Evolutionary conservation across 2,329 filamentous ascomycete genomes (phyloP), one percentile per base, ranked within the genome.

Genomic region (Scopulariopsis brevicaulis): DNA sequence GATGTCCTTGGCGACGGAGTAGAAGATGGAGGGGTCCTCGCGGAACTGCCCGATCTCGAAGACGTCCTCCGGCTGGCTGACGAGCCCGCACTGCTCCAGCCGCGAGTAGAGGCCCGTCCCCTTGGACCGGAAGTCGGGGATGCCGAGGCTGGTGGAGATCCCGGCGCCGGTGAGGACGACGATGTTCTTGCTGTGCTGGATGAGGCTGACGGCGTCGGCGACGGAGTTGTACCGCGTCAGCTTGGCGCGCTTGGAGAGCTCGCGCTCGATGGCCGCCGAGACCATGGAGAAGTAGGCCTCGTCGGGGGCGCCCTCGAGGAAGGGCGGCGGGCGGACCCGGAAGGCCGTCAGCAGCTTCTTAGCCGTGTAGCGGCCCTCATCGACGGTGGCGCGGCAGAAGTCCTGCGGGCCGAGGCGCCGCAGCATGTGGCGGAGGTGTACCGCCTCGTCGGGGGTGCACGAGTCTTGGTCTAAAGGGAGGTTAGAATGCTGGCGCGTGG

Each of bases 61-160:
- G 28, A 97, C 91, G 67, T 97, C 91, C 68, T 97, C 92, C 1
- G 93, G 93, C 65, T 96, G 92, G 62, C 77, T 83, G 20, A 50
- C 46, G 60, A 86, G 74, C 7, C 90, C 91, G 60, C 94, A 80
- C 65, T 90, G 83, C 64, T 83, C 85, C 56, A 97, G 78, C 68
- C 91, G 87, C 53, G 90, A 86, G 73, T 97, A 97, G 58, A 97
- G 86, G 55, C 93, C 93, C 1, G 86, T 96, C 66, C 90, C 88
- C 70, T 94, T 94, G 56, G 92, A 96, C 63, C 94, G 86, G 68
- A 99, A 99, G 70, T 99, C 94, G 4, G 94, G 94, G 60, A 99
- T 97, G 61, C 94, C 94, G 22, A 99, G 83, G 56, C 90, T 96
- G 1, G 94, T 99, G 28, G 92, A 96, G 64, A 99, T 97, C 63